These are phyloP conservation scores for Nicotiana attenuata DNA, from an alignment of 257 asterid genomes.

Conservation along the genomic window DNA sequence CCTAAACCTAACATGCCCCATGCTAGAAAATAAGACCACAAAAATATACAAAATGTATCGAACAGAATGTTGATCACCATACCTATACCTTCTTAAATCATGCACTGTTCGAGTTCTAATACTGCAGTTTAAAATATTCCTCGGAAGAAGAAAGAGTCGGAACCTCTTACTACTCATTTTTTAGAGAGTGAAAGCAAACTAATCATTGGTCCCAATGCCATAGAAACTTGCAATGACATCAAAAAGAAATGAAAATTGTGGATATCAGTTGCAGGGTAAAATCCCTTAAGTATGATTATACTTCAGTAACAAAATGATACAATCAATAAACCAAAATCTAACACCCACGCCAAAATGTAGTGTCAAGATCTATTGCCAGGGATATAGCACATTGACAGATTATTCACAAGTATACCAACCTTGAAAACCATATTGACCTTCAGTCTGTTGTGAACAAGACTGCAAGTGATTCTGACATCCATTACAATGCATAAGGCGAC, in stretches of 20 bases:
- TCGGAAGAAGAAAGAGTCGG: neutral
- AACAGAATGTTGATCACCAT: conserved; percentile 2
- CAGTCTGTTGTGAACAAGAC: neutral
- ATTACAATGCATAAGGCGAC: conserved; percentile 43
- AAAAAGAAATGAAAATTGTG: neutral
- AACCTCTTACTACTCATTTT: neutral
- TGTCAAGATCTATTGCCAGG: neutral
- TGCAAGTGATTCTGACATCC: neutral
- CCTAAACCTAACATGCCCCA: neutral
- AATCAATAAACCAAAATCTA: neutral
- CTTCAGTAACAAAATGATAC: neutral
- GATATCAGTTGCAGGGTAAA: neutral
- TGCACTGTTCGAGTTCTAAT: neutral
- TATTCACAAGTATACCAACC: conserved; percentile 18
- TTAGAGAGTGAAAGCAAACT: neutral
- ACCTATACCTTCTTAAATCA: neutral
- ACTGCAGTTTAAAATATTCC: neutral
- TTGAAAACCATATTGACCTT: conserved; percentile 3
- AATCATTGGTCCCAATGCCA: neutral
- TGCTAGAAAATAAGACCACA: neutral
- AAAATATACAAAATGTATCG: neutral
- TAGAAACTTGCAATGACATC: neutral
- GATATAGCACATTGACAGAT: neutral
- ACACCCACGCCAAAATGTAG: neutral
- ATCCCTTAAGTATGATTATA: neutral